These are phyloP conservation scores for Leptomonas pyrrhocoris DNA, from an alignment of 208 protist species.

Conservation along the genomic window DNA sequence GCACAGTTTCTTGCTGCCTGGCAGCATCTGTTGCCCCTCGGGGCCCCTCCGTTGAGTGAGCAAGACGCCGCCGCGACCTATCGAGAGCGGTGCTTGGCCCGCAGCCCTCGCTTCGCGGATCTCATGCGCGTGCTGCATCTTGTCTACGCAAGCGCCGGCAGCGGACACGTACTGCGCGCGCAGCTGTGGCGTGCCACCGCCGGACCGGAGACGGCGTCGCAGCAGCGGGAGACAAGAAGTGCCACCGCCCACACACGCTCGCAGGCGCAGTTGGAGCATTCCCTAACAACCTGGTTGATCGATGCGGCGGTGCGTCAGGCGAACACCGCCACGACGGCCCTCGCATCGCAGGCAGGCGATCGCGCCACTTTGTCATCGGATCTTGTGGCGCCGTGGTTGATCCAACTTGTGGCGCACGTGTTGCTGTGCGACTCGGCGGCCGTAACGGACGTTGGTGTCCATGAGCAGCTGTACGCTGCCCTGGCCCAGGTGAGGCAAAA, in stretches of 20 bases:
- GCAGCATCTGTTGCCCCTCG: constrained; percentile 23
- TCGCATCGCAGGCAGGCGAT: background rate
- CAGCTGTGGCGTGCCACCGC: constrained; percentile 20
- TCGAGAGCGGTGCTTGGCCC: constrained; percentile 11
- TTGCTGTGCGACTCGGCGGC: constrained; percentile 25
- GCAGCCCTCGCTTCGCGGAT: background rate
- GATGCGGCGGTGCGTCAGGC: background rate
- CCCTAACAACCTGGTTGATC: constrained; percentile 10
- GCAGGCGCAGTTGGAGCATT: background rate
- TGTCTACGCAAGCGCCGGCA: constrained; percentile 28
- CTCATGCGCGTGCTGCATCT: constrained; percentile 28
- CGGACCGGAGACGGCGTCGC: background rate
- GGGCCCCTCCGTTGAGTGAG: constrained; percentile 23
- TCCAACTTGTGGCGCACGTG: constrained; percentile 26
- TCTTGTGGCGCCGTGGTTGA: constrained; percentile 17
- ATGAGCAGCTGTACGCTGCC: constrained; percentile 26
- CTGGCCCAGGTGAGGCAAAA: constrained; percentile 24
- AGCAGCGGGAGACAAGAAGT: background rate
- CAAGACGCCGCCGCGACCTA: constrained; percentile 4
- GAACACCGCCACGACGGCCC: background rate
- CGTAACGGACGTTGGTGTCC: constrained; percentile 28
- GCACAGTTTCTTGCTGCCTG: constrained; percentile 9
- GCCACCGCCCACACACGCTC: background rate
- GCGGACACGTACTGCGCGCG: constrained; percentile 21
- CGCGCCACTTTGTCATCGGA: background rate